Evolutionary conservation across 176 grass and related monocot genomes (phyloP).

Genomic region (Oryza officinalis): DNA sequence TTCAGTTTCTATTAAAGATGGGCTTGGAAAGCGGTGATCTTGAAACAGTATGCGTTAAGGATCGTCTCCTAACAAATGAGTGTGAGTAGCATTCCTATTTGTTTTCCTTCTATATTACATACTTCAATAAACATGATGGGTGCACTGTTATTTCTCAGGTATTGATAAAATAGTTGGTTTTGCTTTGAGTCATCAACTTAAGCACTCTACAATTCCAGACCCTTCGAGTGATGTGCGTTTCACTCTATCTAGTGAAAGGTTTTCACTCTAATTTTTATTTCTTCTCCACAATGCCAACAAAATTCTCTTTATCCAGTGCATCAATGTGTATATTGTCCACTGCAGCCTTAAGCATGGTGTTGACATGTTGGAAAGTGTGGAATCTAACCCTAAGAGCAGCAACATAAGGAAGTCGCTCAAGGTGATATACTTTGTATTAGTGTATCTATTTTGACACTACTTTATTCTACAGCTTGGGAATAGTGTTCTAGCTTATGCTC

Average conservation of each 20-base stretch:
- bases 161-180: slow-evolving; percentile 97
- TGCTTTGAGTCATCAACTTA: slow-evolving; percentile 82
- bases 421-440: slow-evolving; percentile 41
- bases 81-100: slow-evolving; percentile 58
- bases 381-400: slow-evolving; percentile 61
- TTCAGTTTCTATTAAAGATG: slow-evolving; percentile 76
- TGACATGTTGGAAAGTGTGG: slow-evolving; percentile 76
- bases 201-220: slow-evolving; percentile 48
- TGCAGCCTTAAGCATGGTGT: slow-evolving; percentile 83
- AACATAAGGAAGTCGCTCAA: slow-evolving; percentile 88
- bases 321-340: slow-evolving; percentile 35
- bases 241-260: slow-evolving; percentile 79
- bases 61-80: slow-evolving; percentile 86
- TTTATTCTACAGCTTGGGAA: background rate
- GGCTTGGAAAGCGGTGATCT: slow-evolving; percentile 72
- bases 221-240: slow-evolving; percentile 44
- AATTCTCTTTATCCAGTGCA: background rate
- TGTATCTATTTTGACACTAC: background rate
- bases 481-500: background rate
- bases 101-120: slow-evolving; percentile 22
- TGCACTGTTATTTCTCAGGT: slow-evolving; percentile 44
- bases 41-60: slow-evolving; percentile 69
- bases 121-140: slow-evolving; percentile 18
- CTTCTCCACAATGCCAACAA: slow-evolving; percentile 15
- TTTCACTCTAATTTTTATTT: slow-evolving; percentile 27